These are phyloP conservation scores for Protea cynaroides DNA, from an alignment of 164 flowering plant genomes.

Conservation along the genomic window DNA sequence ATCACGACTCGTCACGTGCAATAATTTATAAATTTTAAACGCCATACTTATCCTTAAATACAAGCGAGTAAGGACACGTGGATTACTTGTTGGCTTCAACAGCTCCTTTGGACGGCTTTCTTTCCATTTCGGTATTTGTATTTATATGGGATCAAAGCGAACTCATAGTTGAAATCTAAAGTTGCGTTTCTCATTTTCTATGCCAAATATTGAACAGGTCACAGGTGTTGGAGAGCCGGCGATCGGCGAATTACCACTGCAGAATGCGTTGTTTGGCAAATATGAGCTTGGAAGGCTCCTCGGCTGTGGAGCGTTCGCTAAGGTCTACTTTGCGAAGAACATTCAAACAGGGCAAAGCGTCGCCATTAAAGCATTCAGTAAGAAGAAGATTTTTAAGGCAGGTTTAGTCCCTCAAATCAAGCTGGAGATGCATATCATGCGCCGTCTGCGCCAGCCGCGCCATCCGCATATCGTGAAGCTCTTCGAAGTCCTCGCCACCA, in stretches of 20 bases:
- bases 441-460: slow-evolving; percentile 52
- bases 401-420: slow-evolving; percentile 31
- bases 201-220: slow-evolving; percentile 1
- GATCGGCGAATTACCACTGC: neutral
- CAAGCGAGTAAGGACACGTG: too few relatives aligned
- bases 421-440: slow-evolving; percentile 65
- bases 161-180: too few relatives aligned
- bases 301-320: slow-evolving; percentile 68
- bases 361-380: slow-evolving; percentile 61
- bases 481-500: slow-evolving; percentile 62
- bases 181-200: neutral
- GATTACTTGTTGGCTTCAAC: too few relatives aligned
- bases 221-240: neutral
- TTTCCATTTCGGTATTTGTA: too few relatives aligned
- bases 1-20: too few relatives aligned
- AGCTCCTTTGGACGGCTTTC: too few relatives aligned
- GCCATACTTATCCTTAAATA: too few relatives aligned
- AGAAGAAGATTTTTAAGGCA: slow-evolving; percentile 33
- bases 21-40: too few relatives aligned
- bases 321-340: slow-evolving; percentile 64
- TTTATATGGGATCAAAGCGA: too few relatives aligned
- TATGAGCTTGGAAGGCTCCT: slow-evolving; percentile 62
- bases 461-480: slow-evolving; percentile 58
- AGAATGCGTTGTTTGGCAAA: slow-evolving; percentile 30
- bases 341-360: slow-evolving; percentile 47